Evolutionary conservation across 768 basidiomycete genomes (phyloP).

Genomic region (Pisolithus orientalis): DNA sequence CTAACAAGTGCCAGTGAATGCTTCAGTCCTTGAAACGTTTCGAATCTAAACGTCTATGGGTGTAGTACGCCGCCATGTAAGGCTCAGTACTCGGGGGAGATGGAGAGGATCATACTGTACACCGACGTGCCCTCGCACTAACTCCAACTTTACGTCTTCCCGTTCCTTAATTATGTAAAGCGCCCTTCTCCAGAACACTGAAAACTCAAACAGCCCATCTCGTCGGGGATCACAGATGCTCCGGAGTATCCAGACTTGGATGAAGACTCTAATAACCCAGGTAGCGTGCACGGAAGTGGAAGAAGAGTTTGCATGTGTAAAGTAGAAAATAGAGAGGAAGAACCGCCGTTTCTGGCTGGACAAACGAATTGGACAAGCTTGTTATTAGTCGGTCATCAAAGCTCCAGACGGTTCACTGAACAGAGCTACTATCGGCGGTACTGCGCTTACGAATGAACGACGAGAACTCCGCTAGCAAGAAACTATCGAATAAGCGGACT

Average conservation of each 20-base stretch:
- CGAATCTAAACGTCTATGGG: too few species aligned
- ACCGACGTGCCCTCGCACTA: too few species aligned
- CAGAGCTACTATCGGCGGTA: constrained; percentile 89
- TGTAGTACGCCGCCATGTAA: too few species aligned
- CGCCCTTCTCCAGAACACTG: constrained; percentile 96
- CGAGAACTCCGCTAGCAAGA: constrained; percentile 93
- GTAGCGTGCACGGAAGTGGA: constrained; percentile 82
- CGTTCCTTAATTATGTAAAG: constrained; percentile 42
- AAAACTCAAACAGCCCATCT: constrained; percentile 99
- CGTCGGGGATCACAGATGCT: constrained; percentile 86
- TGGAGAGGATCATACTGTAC: too few species aligned
- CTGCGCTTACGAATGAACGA: constrained; percentile 90
- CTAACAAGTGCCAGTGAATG: too few species aligned
- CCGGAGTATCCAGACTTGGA: constrained; percentile 93
- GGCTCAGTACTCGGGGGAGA: too few species aligned
- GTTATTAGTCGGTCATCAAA: constrained; percentile 95
- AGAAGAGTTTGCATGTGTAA: constrained; percentile 71
- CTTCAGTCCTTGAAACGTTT: too few species aligned
- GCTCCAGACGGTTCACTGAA: constrained; percentile 98
- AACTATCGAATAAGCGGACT: constrained; percentile 88
- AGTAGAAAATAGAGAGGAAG: constrained; percentile 94
- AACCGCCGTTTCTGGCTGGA: constrained; percentile 91
- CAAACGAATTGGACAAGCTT: constrained; percentile 93
- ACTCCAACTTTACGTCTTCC: too few species aligned
- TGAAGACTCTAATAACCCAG: constrained; percentile 71